Conservation (phyloP, 2,329 filamentous ascomycete genomes). For the Clonostachys rhizophaga region DNA sequence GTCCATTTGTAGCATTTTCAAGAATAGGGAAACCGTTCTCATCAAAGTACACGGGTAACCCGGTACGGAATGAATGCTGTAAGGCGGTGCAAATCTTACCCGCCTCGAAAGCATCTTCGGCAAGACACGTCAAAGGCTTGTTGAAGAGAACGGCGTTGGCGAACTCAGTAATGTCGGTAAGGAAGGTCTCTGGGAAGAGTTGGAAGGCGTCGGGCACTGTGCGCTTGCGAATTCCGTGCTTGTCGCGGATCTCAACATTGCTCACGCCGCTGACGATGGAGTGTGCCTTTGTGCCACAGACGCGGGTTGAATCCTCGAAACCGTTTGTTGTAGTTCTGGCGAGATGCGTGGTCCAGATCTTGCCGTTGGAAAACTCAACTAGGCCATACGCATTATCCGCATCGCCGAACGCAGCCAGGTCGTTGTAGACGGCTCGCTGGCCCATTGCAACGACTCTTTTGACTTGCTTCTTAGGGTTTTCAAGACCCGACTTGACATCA, state of each 20-base stretch:
- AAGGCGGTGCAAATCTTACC: background rate
- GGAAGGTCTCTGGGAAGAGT: background rate
- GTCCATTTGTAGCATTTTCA: background rate
- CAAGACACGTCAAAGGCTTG: background rate
- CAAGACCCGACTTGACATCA: background rate
- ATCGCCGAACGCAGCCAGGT: background rate
- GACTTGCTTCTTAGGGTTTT: background rate
- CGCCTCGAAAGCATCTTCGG: background rate
- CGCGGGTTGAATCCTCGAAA: background rate
- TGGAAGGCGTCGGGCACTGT: background rate
- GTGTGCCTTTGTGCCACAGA: background rate
- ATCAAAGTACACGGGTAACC: background rate
- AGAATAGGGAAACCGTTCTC: background rate
- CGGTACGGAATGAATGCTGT: background rate
- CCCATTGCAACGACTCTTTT: background rate
- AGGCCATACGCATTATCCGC: background rate
- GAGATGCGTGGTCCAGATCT: background rate
- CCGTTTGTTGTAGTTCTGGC: background rate
- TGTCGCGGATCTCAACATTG: background rate
- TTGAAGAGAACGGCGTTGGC: background rate
- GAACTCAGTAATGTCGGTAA: background rate
- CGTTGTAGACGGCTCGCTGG: background rate
- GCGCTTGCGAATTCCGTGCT: background rate
- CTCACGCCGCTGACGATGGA: background rate
- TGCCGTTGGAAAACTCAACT: background rate